Conservation (phyloP, 2,329 filamentous ascomycete genomes). For the Ceratocystiopsis sp. region DNA sequence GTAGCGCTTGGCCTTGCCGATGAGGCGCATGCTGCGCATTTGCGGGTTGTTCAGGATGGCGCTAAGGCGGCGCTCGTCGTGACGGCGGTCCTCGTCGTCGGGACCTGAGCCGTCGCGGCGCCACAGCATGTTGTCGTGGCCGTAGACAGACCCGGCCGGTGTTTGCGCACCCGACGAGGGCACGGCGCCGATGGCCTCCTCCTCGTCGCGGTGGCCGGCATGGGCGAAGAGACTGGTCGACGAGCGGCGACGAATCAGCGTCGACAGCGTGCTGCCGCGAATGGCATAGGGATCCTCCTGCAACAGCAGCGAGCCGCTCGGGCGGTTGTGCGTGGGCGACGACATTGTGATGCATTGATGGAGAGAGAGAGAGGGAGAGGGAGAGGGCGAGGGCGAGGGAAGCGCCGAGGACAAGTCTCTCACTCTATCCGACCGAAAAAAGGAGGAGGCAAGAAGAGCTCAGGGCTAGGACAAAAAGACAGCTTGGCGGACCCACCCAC, state of each 20-base stretch:
- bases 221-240: constrained; percentile 8
- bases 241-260: constrained; percentile 31
- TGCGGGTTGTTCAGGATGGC: constrained; percentile 48
- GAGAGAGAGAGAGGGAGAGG: too few relatives aligned
- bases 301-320: constrained; percentile 13
- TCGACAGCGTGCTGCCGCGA: constrained; percentile 18
- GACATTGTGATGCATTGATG: constrained; percentile 8
- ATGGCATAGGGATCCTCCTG: constrained; percentile 29
- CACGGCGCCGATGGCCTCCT: constrained; percentile 6
- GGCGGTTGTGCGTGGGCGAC: constrained; percentile 9
- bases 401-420: not conserved
- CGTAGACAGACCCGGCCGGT: constrained; percentile 1
- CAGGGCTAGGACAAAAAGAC: too few relatives aligned
- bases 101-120: too few relatives aligned
- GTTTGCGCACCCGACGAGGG: constrained; percentile 3
- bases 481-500: too few relatives aligned
- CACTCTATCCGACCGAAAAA: not conserved
- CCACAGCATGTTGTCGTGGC: constrained; percentile 12
- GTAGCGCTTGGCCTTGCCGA: constrained; percentile 77
- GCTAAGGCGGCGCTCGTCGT: constrained; percentile 41
- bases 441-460: not conserved
- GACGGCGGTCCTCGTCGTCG: constrained; percentile 26
- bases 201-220: constrained; percentile 8
- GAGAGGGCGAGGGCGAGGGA: too few relatives aligned
- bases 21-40: constrained; percentile 69